Evolutionary conservation across 345 rosid genomes (phyloP).

Genomic region (Eutrema japonicum): DNA sequence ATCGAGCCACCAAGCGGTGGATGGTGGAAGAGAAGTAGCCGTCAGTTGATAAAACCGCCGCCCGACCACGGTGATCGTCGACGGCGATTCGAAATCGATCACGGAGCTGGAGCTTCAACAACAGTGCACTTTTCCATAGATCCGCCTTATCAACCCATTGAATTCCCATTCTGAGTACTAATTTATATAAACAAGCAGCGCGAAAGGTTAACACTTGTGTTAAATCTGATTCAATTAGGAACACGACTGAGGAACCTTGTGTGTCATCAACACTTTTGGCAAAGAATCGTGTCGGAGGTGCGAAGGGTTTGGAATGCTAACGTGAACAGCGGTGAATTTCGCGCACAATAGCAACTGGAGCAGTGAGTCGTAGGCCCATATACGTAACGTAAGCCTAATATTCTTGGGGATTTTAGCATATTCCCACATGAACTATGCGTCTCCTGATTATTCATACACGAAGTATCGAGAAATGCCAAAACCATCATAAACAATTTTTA

Average conservation of each 20-base stretch:
- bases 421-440: too few relatives aligned
- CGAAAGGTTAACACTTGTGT: neutral
- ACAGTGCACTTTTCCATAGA: constrained; percentile 76
- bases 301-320: constrained; percentile 38
- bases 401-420: too few relatives aligned
- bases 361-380: constrained; percentile 5
- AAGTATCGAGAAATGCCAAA: too few relatives aligned
- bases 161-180: constrained; percentile 48
- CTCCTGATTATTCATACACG: too few relatives aligned
- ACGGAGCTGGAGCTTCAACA: constrained; percentile 69
- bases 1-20: constrained; percentile 64
- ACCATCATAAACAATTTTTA: too few relatives aligned
- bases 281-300: too few relatives aligned
- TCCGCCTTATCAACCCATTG: constrained; percentile 70
- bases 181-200: neutral
- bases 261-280: too few relatives aligned
- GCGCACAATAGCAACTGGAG: constrained; percentile 22
- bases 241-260: too few relatives aligned
- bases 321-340: constrained; percentile 28
- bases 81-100: constrained; percentile 83
- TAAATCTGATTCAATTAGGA: neutral
- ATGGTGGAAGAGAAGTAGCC: constrained; percentile 66
- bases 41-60: constrained; percentile 51
- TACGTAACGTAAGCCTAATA: too few relatives aligned
- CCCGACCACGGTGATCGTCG: constrained; percentile 57